Percentiles rank a stretch among this genome's conserved stretches.
Evolutionary conservation across 2,329 filamentous ascomycete genomes (phyloP).

Genomic region (Cercospora zeina): DNA sequence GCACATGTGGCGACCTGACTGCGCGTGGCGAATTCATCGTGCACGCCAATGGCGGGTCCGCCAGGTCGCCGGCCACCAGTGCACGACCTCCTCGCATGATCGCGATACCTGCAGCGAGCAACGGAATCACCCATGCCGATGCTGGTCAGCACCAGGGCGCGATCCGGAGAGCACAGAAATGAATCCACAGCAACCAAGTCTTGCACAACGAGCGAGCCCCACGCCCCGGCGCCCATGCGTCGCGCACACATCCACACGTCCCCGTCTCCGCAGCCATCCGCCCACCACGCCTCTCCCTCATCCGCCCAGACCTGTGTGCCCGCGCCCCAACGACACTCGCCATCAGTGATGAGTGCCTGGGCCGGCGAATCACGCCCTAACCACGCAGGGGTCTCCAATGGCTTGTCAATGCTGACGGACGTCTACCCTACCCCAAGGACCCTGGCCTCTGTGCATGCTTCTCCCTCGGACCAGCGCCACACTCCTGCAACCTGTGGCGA

Average conservation of each 20-base stretch:
- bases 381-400: conserved; percentile 11
- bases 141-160: conserved; percentile 1
- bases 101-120: not conserved
- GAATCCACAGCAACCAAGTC: conserved; percentile 5
- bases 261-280: conserved; percentile 29
- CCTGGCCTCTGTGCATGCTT: conserved; percentile 18
- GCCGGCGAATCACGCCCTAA: conserved; percentile 23
- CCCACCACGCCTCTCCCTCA: conserved; percentile 16
- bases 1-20: conserved; percentile 13
- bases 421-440: conserved; percentile 17
- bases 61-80: not conserved
- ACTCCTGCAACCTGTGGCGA: conserved; percentile 24
- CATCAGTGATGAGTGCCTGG: conserved; percentile 14
- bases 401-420: conserved; percentile 15
- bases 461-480: conserved; percentile 24
- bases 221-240: not conserved
- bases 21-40: not conserved
- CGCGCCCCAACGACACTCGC: conserved; percentile 13
- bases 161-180: not conserved
- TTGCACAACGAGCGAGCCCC: not conserved
- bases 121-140: not conserved
- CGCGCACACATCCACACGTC: conserved; percentile 14
- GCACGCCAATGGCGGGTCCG: not conserved
- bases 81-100: not conserved
- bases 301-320: conserved; percentile 20